These are phyloP conservation scores for Geosiphon pyriformis DNA, from an alignment of 192 early-diverging fungal genomes.

Conservation along the genomic window DNA sequence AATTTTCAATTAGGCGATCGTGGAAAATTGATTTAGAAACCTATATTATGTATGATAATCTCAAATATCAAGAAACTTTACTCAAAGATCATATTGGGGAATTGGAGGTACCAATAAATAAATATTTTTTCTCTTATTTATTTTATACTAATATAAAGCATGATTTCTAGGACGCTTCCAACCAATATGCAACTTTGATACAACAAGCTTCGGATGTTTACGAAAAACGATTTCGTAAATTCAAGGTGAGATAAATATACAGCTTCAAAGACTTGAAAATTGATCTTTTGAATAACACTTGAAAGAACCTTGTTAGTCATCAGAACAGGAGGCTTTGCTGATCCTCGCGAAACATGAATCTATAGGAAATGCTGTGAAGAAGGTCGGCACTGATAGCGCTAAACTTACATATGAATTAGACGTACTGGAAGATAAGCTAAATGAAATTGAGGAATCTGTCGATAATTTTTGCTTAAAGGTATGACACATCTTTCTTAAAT, in stretches of 20 bases:
- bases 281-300: not conserved
- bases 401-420: slow-evolving; percentile 40
- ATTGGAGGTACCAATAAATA: slow-evolving; percentile 10
- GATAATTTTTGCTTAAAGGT: slow-evolving; percentile 37
- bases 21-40: slow-evolving; percentile 32
- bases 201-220: slow-evolving; percentile 7
- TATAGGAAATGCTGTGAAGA: slow-evolving; percentile 22
- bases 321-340: slow-evolving; percentile 1
- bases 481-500: not conserved
- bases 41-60: slow-evolving; percentile 32
- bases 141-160: slow-evolving; percentile 5
- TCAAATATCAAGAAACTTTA: slow-evolving; percentile 23
- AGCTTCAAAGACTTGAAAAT: not conserved
- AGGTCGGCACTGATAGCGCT: slow-evolving; percentile 29
- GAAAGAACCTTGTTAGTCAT: slow-evolving; percentile 10
- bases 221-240: slow-evolving; percentile 15
- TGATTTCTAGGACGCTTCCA: not conserved
- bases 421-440: slow-evolving; percentile 38
- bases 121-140: slow-evolving; percentile 7
- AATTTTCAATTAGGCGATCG: too few species aligned
- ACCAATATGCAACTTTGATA: slow-evolving; percentile 11
- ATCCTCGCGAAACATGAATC: slow-evolving; percentile 27
- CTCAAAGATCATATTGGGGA: slow-evolving; percentile 11
- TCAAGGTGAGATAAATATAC: slow-evolving; percentile 11
- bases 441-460: slow-evolving; percentile 41